Conservation (phyloP, 371 early-diverging fungal species). For the Mortierella sp. region DNA sequence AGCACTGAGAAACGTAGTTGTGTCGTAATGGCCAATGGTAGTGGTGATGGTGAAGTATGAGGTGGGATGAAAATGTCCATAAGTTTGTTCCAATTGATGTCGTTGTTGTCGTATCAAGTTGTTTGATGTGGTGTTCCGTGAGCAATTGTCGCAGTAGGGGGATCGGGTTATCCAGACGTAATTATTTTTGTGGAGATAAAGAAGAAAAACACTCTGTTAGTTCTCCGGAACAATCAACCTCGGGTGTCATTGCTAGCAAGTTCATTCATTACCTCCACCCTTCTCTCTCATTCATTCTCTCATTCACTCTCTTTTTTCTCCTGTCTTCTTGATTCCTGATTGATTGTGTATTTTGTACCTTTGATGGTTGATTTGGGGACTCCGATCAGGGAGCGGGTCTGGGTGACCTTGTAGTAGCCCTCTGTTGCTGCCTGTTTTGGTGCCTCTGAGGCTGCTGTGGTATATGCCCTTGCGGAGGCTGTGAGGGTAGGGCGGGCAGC, state of each 20-base stretch:
- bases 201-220: conserved; percentile 8
- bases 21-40: not conserved
- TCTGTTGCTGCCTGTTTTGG: conserved; percentile 37
- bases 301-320: not conserved
- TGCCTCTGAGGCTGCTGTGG: conserved; percentile 22
- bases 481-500: conserved; percentile 31
- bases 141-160: not conserved
- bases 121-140: not conserved
- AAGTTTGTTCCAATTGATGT: not conserved
- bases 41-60: not conserved
- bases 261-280: not conserved
- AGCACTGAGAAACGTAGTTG: conserved; percentile 52
- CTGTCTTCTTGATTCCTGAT: not conserved
- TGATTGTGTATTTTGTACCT: conserved; percentile 27
- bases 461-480: conserved; percentile 29
- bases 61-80: too few relatives aligned
- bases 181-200: not conserved
- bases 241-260: not conserved
- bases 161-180: not conserved
- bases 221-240: too few relatives aligned
- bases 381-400: conserved; percentile 72
- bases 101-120: too few relatives aligned
- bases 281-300: not conserved
- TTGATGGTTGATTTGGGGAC: conserved; percentile 66
- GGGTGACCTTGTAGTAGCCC: conserved; percentile 70